phyloP scores from a whole-genome alignment of 192 early-diverging fungal genomes.

The Coemansia guatemalensis region DNA sequence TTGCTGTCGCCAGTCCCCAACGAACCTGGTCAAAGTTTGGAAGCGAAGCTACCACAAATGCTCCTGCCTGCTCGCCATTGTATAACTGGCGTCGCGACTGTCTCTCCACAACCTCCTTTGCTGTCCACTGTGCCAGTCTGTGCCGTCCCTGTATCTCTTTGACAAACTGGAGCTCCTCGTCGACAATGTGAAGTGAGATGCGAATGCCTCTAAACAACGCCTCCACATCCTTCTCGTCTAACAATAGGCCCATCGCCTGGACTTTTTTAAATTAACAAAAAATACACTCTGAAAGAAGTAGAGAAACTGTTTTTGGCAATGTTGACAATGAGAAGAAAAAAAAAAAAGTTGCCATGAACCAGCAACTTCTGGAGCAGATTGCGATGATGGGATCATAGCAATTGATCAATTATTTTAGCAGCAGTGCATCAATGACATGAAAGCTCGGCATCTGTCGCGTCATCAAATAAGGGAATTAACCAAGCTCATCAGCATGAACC shows the following conservation, averaged over 20 bases:
- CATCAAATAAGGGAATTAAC: neutral
- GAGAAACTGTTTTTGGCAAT: neutral
- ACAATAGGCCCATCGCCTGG: neutral
- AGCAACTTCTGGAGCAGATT: neutral
- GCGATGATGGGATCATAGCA: neutral
- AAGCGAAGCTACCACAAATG: slow-evolving; percentile 31
- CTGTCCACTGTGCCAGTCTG: slow-evolving; percentile 9
- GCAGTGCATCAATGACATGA: neutral
- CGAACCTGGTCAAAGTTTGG: slow-evolving; percentile 45
- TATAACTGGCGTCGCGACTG: slow-evolving; percentile 25
- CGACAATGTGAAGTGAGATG: slow-evolving; percentile 37
- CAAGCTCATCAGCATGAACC: slow-evolving; percentile 25
- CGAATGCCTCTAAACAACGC: slow-evolving; percentile 34
- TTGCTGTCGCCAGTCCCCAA: slow-evolving; percentile 27
- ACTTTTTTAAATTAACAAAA: neutral
- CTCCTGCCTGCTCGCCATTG: slow-evolving; percentile 30
- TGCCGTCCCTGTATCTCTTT: neutral
- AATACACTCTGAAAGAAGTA: neutral
- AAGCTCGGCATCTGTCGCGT: neutral
- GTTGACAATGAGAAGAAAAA: neutral
- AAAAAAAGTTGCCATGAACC: neutral
- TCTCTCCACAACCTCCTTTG: slow-evolving; percentile 21
- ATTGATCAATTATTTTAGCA: neutral
- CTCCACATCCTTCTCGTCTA: slow-evolving; percentile 16
- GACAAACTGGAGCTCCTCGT: slow-evolving; percentile 2